phyloP scores from a whole-genome alignment of 2,329 filamentous ascomycete species.

The Macroventuria anomochaeta region DNA sequence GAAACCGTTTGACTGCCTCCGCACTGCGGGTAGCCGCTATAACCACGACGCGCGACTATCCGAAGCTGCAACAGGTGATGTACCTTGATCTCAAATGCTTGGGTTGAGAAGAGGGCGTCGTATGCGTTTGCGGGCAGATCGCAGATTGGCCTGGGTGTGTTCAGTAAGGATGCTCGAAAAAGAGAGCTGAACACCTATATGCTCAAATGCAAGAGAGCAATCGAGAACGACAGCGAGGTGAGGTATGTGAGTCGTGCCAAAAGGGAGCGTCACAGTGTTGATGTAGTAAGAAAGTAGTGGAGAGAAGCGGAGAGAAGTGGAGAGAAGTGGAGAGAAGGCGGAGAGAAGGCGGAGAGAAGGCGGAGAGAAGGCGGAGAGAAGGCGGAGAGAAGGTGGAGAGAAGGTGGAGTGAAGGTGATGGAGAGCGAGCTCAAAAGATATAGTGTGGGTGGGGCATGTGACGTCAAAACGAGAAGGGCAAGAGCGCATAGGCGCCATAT shows the following conservation, averaged over 20 bases:
- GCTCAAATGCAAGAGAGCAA: not conserved
- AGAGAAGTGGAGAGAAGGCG: no score
- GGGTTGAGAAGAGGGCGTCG: constrained; percentile 10
- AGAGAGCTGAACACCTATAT: constrained; percentile 13
- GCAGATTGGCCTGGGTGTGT: constrained; percentile 17
- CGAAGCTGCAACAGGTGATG: constrained; percentile 2
- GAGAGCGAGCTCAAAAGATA: constrained; percentile 1
- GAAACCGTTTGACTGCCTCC: constrained; percentile 2
- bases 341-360: no score
- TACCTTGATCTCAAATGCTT: constrained; percentile 24
- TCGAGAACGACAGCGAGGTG: not conserved
- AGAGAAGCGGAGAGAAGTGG: no score
- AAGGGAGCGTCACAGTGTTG: constrained; percentile 1
- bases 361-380: no score
- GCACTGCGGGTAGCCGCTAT: not conserved
- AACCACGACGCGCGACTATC: not conserved
- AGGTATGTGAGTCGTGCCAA: constrained; percentile 4
- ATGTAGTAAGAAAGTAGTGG: not conserved
- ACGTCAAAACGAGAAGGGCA: constrained; percentile 3
- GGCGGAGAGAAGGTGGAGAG: no score
- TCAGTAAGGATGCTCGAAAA: constrained; percentile 22
- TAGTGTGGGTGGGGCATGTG: constrained; percentile 8
- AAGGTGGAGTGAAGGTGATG: constrained; percentile 7
- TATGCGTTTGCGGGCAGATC: constrained; percentile 16
- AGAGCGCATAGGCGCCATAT: constrained; percentile 15